phyloP scores from a whole-genome alignment of 352 stramenopile genomes.

The Phytophthora sp. region DNA sequence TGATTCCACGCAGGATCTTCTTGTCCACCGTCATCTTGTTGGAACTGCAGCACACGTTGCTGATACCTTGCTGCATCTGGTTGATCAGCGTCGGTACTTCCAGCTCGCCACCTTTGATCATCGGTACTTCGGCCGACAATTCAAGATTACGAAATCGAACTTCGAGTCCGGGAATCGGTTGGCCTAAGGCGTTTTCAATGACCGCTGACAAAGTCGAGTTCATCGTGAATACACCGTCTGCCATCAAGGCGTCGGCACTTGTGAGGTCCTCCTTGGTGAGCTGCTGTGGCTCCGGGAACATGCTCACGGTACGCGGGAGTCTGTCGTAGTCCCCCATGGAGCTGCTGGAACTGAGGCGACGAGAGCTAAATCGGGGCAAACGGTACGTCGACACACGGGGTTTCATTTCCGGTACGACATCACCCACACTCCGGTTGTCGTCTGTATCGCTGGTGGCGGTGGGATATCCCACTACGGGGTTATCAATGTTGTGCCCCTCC shows the following conservation, averaged over 20 bases:
- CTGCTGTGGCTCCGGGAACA: constrained; percentile 35
- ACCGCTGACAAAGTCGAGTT: constrained; percentile 53
- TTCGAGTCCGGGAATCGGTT: constrained; percentile 54
- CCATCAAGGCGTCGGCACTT: constrained; percentile 60
- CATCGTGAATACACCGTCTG: constrained; percentile 56
- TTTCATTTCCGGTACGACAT: constrained; percentile 22
- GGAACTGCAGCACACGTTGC: constrained; percentile 11
- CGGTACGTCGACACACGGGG: constrained; percentile 29
- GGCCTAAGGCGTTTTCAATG: constrained; percentile 51
- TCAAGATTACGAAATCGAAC: constrained; percentile 62
- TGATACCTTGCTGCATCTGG: constrained; percentile 39
- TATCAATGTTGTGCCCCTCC: constrained; percentile 18
- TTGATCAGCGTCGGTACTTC: constrained; percentile 51
- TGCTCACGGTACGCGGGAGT: constrained; percentile 34
- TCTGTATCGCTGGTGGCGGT: constrained; percentile 17
- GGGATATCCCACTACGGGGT: neutral
- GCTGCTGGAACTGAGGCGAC: constrained; percentile 30
- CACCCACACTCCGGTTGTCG: constrained; percentile 21
- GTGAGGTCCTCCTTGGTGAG: constrained; percentile 43
- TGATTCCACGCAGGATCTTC: constrained; percentile 56
- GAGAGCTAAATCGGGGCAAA: constrained; percentile 40
- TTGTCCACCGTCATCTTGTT: constrained; percentile 48
- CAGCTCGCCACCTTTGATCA: constrained; percentile 28
- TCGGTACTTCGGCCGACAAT: constrained; percentile 40
- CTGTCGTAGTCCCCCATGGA: constrained; percentile 23